Percentiles rank a stretch among this genome's conserved stretches.
These are phyloP conservation scores for Ochetophila trinervis DNA, from an alignment of 306 rosid genomes.

Conservation along the genomic window DNA sequence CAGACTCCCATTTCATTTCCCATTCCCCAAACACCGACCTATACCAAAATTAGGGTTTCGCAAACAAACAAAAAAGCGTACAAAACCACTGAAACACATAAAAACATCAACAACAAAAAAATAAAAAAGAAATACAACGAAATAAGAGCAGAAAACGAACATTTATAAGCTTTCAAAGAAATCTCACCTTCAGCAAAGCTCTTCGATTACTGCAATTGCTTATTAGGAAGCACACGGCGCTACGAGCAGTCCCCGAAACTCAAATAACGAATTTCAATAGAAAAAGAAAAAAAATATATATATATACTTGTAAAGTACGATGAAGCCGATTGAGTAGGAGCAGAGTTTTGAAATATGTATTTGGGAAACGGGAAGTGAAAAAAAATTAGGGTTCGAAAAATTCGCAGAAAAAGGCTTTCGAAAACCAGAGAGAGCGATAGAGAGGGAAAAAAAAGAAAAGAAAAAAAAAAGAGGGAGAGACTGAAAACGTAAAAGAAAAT, in stretches of 20 bases:
- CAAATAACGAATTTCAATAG: background rate
- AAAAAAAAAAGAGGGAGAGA: background rate
- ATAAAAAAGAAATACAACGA: background rate
- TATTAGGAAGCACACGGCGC: slow-evolving; percentile 9
- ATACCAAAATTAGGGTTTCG: slow-evolving; percentile 20
- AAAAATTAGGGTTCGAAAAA: background rate
- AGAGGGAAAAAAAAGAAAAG: too few relatives aligned
- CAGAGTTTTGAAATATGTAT: background rate
- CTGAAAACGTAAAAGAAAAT: background rate
- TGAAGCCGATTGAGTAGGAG: background rate
- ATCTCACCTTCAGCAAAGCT: background rate
- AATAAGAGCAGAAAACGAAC: slow-evolving; percentile 1
- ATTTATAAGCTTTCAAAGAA: slow-evolving; percentile 5
- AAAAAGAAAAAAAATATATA: background rate
- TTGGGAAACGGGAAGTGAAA: background rate
- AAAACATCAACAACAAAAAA: background rate
- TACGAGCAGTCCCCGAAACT: slow-evolving; percentile 1
- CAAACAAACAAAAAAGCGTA: background rate
- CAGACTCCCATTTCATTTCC: background rate
- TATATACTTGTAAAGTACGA: too few relatives aligned
- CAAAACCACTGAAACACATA: too few relatives aligned
- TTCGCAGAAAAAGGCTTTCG: background rate
- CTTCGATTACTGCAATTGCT: background rate
- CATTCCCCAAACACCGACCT: background rate
- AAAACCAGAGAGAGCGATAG: too few relatives aligned